A percentile compares a stretch with the other conserved stretches of the same genome.
Evolutionary conservation across 108 stramenopile species (phyloP).

Genomic region (Fragilaria radians): DNA sequence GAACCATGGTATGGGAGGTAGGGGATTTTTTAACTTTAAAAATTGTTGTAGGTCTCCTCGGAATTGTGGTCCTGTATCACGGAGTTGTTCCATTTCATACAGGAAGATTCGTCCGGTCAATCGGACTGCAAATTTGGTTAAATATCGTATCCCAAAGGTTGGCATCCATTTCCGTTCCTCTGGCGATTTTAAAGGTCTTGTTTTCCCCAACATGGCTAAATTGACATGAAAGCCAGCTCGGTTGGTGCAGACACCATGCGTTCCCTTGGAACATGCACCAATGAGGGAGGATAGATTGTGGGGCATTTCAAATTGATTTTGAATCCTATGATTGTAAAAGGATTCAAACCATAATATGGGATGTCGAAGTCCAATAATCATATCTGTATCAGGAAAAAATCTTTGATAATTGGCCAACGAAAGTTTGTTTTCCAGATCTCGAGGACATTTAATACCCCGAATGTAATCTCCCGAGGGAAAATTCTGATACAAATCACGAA

Average conservation of each 20-base stretch:
- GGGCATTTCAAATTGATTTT: slow-evolving; percentile 36
- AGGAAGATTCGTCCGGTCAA: slow-evolving; percentile 25
- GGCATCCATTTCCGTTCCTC: slow-evolving; percentile 16
- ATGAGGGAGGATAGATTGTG: slow-evolving; percentile 8
- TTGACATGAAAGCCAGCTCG: slow-evolving; percentile 58
- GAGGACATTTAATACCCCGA: slow-evolving; percentile 44
- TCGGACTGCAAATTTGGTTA: background rate
- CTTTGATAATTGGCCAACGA: slow-evolving; percentile 21
- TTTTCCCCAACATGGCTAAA: slow-evolving; percentile 33
- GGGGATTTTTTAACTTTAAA: slow-evolving; percentile 12
- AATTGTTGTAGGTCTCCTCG: slow-evolving; percentile 32
- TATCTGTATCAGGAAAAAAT: slow-evolving; percentile 55
- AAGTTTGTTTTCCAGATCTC: slow-evolving; percentile 30
- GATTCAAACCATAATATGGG: slow-evolving; percentile 67
- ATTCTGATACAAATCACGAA: slow-evolving; percentile 14
- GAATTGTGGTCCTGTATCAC: slow-evolving; percentile 17
- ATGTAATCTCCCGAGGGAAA: slow-evolving; percentile 8
- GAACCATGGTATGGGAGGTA: slow-evolving; percentile 15
- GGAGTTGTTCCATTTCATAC: slow-evolving; percentile 37
- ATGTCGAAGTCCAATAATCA: slow-evolving; percentile 69
- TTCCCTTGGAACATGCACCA: slow-evolving; percentile 19
- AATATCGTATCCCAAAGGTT: slow-evolving; percentile 8
- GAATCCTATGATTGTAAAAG: slow-evolving; percentile 69
- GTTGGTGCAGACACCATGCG: slow-evolving; percentile 47
- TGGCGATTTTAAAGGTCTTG: slow-evolving; percentile 3